phyloP scores from a whole-genome alignment of 176 grass and related monocot species.

The Rhynchospora tenuis region DNA sequence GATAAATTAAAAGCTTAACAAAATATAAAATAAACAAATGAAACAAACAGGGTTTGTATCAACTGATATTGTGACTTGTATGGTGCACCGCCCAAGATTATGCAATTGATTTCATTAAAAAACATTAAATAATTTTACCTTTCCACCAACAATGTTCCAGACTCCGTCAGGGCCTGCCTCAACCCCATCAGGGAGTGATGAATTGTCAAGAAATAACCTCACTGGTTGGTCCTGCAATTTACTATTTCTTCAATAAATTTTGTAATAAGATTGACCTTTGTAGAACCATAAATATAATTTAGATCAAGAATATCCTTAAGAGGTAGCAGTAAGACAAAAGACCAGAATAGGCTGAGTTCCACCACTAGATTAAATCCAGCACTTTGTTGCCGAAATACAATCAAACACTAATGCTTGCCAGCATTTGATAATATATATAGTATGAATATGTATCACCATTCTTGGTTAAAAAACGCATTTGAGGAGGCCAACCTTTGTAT shows the following conservation, averaged over 20 bases:
- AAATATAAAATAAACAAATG: neutral
- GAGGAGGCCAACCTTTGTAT: conserved; percentile 46
- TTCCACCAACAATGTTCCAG: conserved; percentile 94
- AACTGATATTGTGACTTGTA: neutral
- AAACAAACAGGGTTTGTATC: neutral
- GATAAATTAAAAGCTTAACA: neutral
- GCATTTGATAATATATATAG: neutral
- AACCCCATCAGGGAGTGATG: conserved; percentile 63
- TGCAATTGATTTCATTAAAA: neutral
- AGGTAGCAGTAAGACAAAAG: neutral
- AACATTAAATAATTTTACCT: conserved; percentile 44
- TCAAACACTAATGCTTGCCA: neutral
- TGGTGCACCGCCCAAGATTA: neutral
- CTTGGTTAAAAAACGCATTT: neutral
- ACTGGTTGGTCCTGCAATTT: conserved; percentile 66
- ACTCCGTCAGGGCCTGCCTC: conserved; percentile 72
- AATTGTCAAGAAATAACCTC: conserved; percentile 75
- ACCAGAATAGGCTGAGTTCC: neutral
- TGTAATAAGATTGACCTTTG: neutral
- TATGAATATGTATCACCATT: neutral
- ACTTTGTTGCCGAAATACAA: neutral
- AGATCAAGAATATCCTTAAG: neutral
- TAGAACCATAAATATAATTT: neutral
- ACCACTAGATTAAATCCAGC: neutral
- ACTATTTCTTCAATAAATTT: neutral